These are phyloP conservation scores for Prunus mume DNA, from an alignment of 306 rosid genomes.

Conservation along the genomic window DNA sequence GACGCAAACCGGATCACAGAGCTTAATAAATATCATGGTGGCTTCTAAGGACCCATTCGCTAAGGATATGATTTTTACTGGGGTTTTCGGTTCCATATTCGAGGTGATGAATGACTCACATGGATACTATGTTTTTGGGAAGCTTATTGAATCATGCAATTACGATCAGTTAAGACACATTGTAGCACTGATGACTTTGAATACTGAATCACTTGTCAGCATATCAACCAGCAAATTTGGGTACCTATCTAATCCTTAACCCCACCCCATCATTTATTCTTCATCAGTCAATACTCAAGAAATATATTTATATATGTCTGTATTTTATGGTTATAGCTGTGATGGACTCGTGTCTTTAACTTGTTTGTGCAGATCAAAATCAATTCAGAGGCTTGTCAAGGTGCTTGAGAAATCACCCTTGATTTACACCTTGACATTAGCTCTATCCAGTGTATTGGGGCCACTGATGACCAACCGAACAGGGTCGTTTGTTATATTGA, in stretches of 20 bases:
- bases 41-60: background rate
- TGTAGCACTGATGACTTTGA: conserved; percentile 1
- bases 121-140: conserved; percentile 14
- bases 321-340: background rate
- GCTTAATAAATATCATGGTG: background rate
- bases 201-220: background rate
- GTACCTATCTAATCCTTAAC: conserved; percentile 3
- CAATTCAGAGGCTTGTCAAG: conserved; percentile 19
- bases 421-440: background rate
- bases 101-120: conserved; percentile 8
- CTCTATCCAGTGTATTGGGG: background rate
- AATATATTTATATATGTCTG: background rate
- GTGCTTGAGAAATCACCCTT: conserved; percentile 10
- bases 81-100: background rate
- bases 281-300: background rate
- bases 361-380: conserved; percentile 17
- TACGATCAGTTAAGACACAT: background rate
- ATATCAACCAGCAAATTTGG: background rate
- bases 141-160: conserved; percentile 13
- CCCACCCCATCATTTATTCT: background rate
- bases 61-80: background rate
- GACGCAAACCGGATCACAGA: background rate
- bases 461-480: conserved; percentile 9
- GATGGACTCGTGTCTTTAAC: background rate
- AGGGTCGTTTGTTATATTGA: conserved; percentile 12